Evolutionary conservation across 768 basidiomycete species (phyloP), one percentile per base, ranked within the genome.

Genomic region (Leccinum broughii): DNA sequence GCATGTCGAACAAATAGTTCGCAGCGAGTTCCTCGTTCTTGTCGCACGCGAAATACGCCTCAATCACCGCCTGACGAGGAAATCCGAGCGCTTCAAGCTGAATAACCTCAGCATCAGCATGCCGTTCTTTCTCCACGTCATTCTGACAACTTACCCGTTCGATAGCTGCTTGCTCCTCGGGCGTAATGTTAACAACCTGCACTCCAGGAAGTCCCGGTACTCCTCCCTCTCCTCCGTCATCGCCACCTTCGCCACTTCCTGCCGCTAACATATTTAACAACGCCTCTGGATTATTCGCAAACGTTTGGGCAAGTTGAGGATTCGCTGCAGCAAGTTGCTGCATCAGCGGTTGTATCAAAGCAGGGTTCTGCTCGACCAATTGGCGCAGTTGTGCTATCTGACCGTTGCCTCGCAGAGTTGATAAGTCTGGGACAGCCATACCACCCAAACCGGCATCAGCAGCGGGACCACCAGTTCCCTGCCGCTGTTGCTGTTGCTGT

Each of bases 11-110:
- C 67, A 98, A 75, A 68, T 88, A 96, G 70, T 97, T 97, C 14
- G 96, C 97, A 9, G 97, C 95, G 20, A 95, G 77, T 70, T 98
- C 94, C 76, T 98, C 97, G 70, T 98, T 94, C 83, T 92, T 94
- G 73, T 94, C 97, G 74, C 95, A 98, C 2, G 88, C 91, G 70
- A 96, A 85, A 76, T 92, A 99, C 1, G 97, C 97, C 74, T 98
- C 85, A 37, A 95, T 77, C n/a, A 82, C 96, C 0, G 79, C 78
- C 49, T 94, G 81, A 44, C 93, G 83, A 17, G 91, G 74, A 74
- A 99, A 98, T 1, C 97, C 96, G 51, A 98, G 85, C 1, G 78
- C 88, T 76, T 92, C 85, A 62, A 97, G 79, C 95, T 97, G 64
- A 3, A 57, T 37, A n/a, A 0, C 32, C 32, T 5, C 28, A 30